Base-by-base conservation (phyloP, 2,329 filamentous ascomycete genomes). In the Diaporthe sp. region DNA sequence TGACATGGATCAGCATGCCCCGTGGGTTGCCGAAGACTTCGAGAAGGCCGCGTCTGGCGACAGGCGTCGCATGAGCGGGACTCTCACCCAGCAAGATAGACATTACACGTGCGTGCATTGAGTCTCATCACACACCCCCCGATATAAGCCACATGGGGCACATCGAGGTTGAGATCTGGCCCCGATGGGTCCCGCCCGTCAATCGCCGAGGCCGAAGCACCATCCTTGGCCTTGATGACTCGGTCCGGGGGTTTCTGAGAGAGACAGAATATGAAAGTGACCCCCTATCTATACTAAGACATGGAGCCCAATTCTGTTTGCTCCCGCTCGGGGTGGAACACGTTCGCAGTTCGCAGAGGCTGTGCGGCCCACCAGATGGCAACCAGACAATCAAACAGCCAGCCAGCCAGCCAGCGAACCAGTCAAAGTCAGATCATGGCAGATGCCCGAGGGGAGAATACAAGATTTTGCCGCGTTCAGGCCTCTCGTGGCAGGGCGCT, bases 401-500 rank as follows among this genome's bases (percentile, higher is more conserved):
- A 55, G 65, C 49, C 34, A 55, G 65, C 49, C n/a, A 70, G 55
- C 47, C 47, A 55, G 34, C 4, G 13, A 55, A 31, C 55, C 44
- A 20, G 31, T 22, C 17, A 34, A 49, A 49, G 37, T 39, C 37
- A 49, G 7, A 58, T 20, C 31, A 58, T 22, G 44, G 63, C 63
- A 51, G 63, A n/a, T 37, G 9, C 10, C 44, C 44, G 44, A 51
- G 28, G 28, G 44, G 65, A 55, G 65, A 47, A 68, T 3, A 68
- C 47, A 37, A 15, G 31, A 12, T 39, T 17, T 42, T 70, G 15
- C 34, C 65, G 65, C 49, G 65, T 28, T 70, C 65, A 39, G 65
- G 34, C 65, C 49, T 55, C 65, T 42, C 13, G 31, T 70, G 65
- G 65, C 65, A 70, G 65, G 65, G 65, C 49, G 49, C 65, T 70